Conservation (phyloP, 768 basidiomycete genomes). For the Crucibulum laeve region DNA sequence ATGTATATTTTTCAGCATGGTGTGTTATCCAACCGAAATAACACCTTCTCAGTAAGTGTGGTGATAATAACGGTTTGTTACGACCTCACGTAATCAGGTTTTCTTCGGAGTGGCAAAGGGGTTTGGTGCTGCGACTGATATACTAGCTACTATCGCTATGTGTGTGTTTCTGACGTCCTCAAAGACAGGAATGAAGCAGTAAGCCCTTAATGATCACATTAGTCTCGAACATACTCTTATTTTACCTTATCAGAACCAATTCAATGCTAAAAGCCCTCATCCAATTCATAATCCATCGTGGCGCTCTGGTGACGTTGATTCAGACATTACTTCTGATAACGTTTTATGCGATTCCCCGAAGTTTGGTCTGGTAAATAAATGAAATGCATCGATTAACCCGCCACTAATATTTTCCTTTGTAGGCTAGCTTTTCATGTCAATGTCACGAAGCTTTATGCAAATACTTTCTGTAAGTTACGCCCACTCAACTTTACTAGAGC, state of each 20-base stretch:
- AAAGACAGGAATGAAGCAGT: conserved; percentile 34
- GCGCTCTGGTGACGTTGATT: conserved; percentile 37
- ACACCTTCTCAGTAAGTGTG: conserved; percentile 22
- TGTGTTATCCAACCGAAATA: conserved; percentile 24
- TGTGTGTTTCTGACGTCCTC: conserved; percentile 31
- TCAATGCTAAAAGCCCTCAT: conserved; percentile 34
- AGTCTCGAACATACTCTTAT: neutral
- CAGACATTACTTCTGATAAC: conserved; percentile 35
- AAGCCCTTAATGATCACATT: conserved; percentile 10
- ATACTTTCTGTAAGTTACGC: too few relatives aligned
- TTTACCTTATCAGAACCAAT: conserved; percentile 26
- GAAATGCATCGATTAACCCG: too few relatives aligned
- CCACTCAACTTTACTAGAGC: too few relatives aligned
- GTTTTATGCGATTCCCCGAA: conserved; percentile 31
- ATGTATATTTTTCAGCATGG: conserved; percentile 29
- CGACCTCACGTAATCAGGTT: conserved; percentile 19
- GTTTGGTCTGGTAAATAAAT: conserved; percentile 38
- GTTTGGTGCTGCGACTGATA: conserved; percentile 37
- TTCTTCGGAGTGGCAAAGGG: conserved; percentile 42
- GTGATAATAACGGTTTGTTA: neutral
- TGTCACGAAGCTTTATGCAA: too few relatives aligned
- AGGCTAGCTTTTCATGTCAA: too few relatives aligned
- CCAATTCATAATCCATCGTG: conserved; percentile 36
- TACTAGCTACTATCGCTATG: conserved; percentile 41
- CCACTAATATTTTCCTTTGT: too few relatives aligned